Evolutionary conservation across 257 asterid genomes (phyloP).

Genomic region (Phtheirospermum japonicum): DNA sequence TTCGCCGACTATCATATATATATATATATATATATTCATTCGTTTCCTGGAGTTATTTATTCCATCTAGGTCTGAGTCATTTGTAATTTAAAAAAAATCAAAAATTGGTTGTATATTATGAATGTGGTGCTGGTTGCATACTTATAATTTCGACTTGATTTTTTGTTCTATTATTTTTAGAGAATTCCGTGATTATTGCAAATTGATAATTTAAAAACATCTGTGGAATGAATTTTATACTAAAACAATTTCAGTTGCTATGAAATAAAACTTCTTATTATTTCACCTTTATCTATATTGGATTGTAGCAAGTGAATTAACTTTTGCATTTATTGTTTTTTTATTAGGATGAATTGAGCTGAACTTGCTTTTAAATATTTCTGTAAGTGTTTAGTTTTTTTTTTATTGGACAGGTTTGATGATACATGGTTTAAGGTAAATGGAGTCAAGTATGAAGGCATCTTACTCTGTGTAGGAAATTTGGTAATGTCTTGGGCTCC

Average conservation of each 20-base stretch:
- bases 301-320: slow-evolving; percentile 6
- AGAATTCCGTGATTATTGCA: background rate
- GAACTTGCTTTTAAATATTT: slow-evolving; percentile 18
- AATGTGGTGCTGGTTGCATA: background rate
- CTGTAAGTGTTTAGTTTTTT: too few relatives aligned
- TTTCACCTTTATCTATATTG: background rate
- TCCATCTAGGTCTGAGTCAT: too few relatives aligned
- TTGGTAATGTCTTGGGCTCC: too few relatives aligned
- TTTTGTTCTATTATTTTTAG: background rate
- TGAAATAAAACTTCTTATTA: background rate
- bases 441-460: too few relatives aligned
- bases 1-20: background rate
- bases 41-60: background rate
- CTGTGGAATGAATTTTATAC: background rate
- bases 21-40: background rate
- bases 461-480: too few relatives aligned
- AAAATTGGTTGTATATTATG: background rate
- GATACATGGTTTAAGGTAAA: too few relatives aligned
- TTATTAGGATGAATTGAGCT: slow-evolving; percentile 13
- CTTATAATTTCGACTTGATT: background rate
- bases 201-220: background rate
- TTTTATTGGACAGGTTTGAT: too few relatives aligned
- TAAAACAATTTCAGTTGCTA: background rate
- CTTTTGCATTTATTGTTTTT: slow-evolving; percentile 3
- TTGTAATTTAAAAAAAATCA: too few relatives aligned